phyloP scores from a whole-genome alignment of 345 rosid species.

The Aquilaria malaccensis region DNA sequence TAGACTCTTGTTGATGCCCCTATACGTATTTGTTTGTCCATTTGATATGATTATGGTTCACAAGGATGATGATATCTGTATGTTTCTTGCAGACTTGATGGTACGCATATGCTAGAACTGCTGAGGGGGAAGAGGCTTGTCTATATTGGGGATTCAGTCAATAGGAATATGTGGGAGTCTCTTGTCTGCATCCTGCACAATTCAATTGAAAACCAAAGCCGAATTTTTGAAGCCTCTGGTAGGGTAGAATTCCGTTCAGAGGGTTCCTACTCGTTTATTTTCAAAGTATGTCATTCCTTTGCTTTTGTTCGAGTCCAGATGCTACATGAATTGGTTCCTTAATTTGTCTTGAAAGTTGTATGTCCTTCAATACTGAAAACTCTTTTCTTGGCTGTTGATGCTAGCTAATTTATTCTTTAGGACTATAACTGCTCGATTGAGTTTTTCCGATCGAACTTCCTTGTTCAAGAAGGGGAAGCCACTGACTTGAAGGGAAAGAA shows the following conservation, averaged over 20 bases:
- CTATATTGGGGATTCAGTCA: conserved; percentile 41
- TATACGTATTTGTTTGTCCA: background rate
- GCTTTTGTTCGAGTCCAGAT: no score
- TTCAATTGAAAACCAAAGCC: conserved; percentile 16
- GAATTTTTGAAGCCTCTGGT: conserved; percentile 32
- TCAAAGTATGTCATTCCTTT: conserved; percentile 16
- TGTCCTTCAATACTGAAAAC: background rate
- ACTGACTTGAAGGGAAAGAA: conserved; percentile 16
- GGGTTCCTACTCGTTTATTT: conserved; percentile 31
- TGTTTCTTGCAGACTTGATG: conserved; percentile 29
- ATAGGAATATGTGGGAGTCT: conserved; percentile 48
- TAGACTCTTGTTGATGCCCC: background rate
- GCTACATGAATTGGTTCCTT: no score
- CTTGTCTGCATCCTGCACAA: conserved; percentile 28
- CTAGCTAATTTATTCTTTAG: conserved; percentile 10
- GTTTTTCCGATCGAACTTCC: conserved; percentile 21
- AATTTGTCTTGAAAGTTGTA: background rate
- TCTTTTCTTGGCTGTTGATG: conserved; percentile 3
- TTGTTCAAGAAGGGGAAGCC: conserved; percentile 28
- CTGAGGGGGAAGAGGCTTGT: conserved; percentile 35
- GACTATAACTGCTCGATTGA: conserved; percentile 33
- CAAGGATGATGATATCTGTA: background rate
- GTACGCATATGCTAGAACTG: conserved; percentile 26
- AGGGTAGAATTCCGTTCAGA: conserved; percentile 20
- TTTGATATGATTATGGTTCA: background rate